Conservation (phyloP, 73 alveolate genomes). For the Paramecium sexaurelia region DNA sequence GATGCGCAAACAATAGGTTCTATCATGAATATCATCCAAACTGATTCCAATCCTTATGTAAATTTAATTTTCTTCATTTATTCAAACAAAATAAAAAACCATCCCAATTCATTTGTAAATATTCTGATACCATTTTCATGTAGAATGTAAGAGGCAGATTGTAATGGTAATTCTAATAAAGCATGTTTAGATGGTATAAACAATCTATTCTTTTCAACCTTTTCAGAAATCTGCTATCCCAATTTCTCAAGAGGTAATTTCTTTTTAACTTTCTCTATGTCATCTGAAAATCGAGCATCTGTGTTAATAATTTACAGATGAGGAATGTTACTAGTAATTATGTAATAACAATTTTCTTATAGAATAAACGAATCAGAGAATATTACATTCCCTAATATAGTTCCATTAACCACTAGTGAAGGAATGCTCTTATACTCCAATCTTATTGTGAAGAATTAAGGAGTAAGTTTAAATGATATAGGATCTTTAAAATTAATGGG, state of each 20-base stretch:
- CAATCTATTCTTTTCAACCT: constrained; percentile 8
- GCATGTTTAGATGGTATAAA: neutral
- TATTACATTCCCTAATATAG: constrained; percentile 20
- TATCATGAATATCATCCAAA: constrained; percentile 28
- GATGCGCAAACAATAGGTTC: neutral
- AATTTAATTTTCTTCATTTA: constrained; percentile 3
- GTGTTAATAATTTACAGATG: constrained; percentile 39
- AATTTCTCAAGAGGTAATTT: neutral
- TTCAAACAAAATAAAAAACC: constrained; percentile 1
- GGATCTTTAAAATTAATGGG: constrained; percentile 64
- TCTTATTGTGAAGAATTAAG: constrained; percentile 50
- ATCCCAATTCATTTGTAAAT: neutral
- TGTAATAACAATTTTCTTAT: constrained; percentile 55
- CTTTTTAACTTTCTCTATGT: constrained; percentile 58
- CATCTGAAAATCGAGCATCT: constrained; percentile 26
- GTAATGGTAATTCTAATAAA: neutral
- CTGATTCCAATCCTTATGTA: constrained; percentile 15
- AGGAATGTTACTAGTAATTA: constrained; percentile 58
- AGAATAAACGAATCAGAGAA: constrained; percentile 64
- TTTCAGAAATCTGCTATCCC: constrained; percentile 59
- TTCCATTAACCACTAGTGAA: neutral
- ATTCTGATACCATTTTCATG: constrained; percentile 39
- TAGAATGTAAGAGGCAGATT: neutral
- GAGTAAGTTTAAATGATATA: constrained; percentile 62
- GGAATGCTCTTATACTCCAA: constrained; percentile 7